Percentiles rank a stretch among this genome's conserved stretches.
These are phyloP conservation scores for Fusarium tuaranense DNA, from an alignment of 2,329 filamentous ascomycete genomes.

Conservation along the genomic window DNA sequence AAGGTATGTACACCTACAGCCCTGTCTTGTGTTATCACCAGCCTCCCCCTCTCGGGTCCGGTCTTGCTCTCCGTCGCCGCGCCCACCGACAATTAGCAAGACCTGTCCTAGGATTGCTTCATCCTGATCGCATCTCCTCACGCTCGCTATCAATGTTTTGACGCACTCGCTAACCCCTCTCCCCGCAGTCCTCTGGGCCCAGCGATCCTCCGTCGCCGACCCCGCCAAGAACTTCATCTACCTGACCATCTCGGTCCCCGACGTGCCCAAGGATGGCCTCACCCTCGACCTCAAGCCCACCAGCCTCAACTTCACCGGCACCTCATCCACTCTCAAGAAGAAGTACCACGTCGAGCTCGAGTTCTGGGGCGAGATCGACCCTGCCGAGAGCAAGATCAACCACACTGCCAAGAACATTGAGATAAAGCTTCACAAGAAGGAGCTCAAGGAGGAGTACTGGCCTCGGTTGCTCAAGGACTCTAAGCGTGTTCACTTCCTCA, in stretches of 20 bases:
- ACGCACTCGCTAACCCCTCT: constrained; percentile 14
- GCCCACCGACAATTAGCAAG: constrained; percentile 6
- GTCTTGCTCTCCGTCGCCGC: constrained; percentile 3
- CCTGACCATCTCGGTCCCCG: constrained; percentile 89
- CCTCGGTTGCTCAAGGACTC: constrained; percentile 90
- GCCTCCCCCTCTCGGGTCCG: constrained; percentile 17
- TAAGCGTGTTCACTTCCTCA: constrained; percentile 93
- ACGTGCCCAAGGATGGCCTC: constrained; percentile 80
- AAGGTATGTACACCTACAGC: constrained; percentile 50
- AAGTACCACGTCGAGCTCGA: constrained; percentile 89
- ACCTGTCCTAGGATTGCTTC: not conserved
- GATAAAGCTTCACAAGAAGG: constrained; percentile 96
- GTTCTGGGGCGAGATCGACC: constrained; percentile 92
- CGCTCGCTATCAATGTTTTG: constrained; percentile 1
- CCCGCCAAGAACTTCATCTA: constrained; percentile 93
- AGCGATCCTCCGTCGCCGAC: constrained; percentile 87
- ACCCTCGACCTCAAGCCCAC: constrained; percentile 87
- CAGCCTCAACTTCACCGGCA: constrained; percentile 83
- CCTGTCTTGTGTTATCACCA: constrained; percentile 5
- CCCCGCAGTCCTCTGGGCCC: constrained; percentile 89
- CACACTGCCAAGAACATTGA: constrained; percentile 91
- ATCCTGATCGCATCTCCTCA: constrained; percentile 3
- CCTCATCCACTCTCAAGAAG: constrained; percentile 85
- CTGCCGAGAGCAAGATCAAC: constrained; percentile 83
- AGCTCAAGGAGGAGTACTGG: constrained; percentile 94